phyloP scores from a whole-genome alignment of 2,329 filamentous ascomycete genomes.

The Mollisia scopiformis region DNA sequence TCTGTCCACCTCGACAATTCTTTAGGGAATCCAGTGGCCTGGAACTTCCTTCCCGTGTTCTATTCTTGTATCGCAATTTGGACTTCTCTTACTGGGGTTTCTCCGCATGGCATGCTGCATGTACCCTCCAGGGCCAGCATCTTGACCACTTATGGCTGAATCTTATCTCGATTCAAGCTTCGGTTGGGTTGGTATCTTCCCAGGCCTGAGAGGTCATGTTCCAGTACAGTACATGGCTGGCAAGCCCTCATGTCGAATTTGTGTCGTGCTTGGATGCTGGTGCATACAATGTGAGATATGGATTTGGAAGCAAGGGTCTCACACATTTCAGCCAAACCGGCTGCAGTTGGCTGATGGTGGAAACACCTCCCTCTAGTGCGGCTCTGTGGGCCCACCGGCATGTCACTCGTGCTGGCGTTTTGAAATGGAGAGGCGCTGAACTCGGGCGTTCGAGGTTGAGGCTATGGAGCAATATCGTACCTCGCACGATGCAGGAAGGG shows the following conservation, averaged over 20 bases:
- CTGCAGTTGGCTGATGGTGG: background rate
- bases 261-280: background rate
- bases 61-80: conserved; percentile 8
- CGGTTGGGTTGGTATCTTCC: conserved; percentile 7
- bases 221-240: background rate
- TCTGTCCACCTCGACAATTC: conserved; percentile 4
- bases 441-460: too few relatives aligned
- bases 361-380: background rate
- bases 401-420: background rate
- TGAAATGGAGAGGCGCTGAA: too few relatives aligned
- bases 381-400: background rate
- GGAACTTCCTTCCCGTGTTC: conserved; percentile 7
- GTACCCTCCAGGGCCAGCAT: conserved; percentile 6
- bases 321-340: conserved; percentile 4
- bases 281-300: conserved; percentile 6
- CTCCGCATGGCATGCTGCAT: conserved; percentile 14
- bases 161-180: conserved; percentile 27
- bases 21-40: conserved; percentile 11
- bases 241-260: background rate
- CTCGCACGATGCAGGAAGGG: background rate
- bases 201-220: conserved; percentile 7
- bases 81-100: conserved; percentile 6
- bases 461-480: background rate
- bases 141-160: conserved; percentile 20
- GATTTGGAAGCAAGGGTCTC: conserved; percentile 1